These are phyloP conservation scores for Beauveria brongniartii DNA, from an alignment of 2,329 filamentous ascomycete genomes.

Conservation along the genomic window DNA sequence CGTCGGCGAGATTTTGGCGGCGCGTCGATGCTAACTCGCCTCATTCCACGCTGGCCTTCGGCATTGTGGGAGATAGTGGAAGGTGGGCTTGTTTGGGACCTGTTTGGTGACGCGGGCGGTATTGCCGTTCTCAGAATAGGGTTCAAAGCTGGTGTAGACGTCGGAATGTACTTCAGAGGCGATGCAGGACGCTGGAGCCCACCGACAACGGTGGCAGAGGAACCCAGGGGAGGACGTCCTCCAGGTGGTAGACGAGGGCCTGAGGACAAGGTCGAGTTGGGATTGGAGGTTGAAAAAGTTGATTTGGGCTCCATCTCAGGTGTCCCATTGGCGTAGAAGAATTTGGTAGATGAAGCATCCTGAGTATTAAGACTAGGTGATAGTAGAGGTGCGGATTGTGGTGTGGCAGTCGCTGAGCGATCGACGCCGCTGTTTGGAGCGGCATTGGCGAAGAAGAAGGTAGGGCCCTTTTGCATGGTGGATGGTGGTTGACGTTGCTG, in stretches of 20 bases:
- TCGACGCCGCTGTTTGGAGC: constrained; percentile 25
- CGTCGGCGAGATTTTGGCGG: constrained; percentile 26
- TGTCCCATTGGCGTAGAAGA: constrained; percentile 66
- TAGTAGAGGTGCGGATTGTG: constrained; percentile 17
- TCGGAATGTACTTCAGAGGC: constrained; percentile 36
- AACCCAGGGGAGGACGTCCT: constrained; percentile 29
- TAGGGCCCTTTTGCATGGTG: constrained; percentile 38
- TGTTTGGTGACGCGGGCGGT: constrained; percentile 19
- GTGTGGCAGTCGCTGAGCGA: constrained; percentile 23
- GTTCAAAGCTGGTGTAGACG: constrained; percentile 16
- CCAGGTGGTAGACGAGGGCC: constrained; percentile 33
- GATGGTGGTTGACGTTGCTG: constrained; percentile 30
- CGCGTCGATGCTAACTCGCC: constrained; percentile 36
- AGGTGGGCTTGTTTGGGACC: constrained; percentile 27
- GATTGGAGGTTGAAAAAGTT: constrained; percentile 27
- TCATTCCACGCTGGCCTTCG: constrained; percentile 22
- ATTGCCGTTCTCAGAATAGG: constrained; percentile 15
- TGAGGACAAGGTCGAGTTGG: constrained; percentile 39
- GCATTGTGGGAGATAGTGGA: constrained; percentile 21
- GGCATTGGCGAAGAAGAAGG: constrained; percentile 51
- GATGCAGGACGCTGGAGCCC: constrained; percentile 39
- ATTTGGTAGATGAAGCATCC: constrained; percentile 48
- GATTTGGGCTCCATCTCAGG: constrained; percentile 37
- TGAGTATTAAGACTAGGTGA: constrained; percentile 26
- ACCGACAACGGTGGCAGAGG: constrained; percentile 17